Base-by-base conservation (phyloP, 805 yeast genomes). In the Pichia ethanolica region DNA sequence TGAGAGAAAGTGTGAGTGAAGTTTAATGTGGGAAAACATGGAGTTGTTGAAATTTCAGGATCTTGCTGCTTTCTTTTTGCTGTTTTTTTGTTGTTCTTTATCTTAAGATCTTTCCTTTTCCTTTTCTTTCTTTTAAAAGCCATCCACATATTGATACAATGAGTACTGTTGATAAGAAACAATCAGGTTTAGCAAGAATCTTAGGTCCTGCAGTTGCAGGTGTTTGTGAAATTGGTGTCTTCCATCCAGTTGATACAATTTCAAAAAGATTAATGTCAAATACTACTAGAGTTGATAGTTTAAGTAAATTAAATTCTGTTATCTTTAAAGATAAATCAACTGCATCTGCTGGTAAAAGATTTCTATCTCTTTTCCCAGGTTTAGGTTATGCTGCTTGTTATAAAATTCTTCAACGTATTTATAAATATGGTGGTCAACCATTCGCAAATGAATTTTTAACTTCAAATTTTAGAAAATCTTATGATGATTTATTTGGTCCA, bases 351-450 rank as follows among this genome's bases (percentile, higher is more conserved):
- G 81, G 81, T 26, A 75, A 79, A 53, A 79, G 97, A 67, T 63
- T 87, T 42, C 71, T 88, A 56, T 84, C 97, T 10, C 75, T 93
- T 55, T 93, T 93, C 73, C 99, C 99, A 20, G 99, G 99, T 67
- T 78, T 93, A 56, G 98, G 98, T 28, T 93, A 93, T 65, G 99
- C 99, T 55, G 98, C 99, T 43, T 87, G 89, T 57, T 93, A 93
- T 77, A 93, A 93, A 71, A 85, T 93, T 59, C 74, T 91, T 59
- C 99, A 93, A 72, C 82, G 99, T 73, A 97, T 93, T 49, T 93
- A 93, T 79, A 93, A 93, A 72, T 93, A 93, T 68, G 98, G 99
- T 64, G 99, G 99, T 46, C 99, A 93, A 73, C 99, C 99, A 44
- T 90, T 89, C 65, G 99, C 91, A 56, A 93, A 93, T 65, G 99